A percentile compares a stretch with the other conserved stretches of the same genome.
phyloP scores from a whole-genome alignment of 2,329 filamentous ascomycete genomes.

The Ceratocystis albifundus region DNA sequence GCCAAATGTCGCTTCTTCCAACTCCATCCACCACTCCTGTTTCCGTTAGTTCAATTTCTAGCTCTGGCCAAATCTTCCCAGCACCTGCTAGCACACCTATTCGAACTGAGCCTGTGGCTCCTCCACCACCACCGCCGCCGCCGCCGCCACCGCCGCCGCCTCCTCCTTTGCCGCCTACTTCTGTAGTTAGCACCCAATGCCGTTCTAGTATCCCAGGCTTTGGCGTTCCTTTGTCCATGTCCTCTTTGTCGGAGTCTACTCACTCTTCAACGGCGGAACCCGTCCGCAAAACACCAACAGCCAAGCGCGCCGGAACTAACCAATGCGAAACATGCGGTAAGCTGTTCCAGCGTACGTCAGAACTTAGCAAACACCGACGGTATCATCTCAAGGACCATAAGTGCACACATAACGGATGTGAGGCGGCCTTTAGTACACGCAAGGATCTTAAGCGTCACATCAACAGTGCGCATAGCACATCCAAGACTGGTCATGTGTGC shows the following conservation, averaged over 20 bases:
- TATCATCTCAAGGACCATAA: constrained; percentile 26
- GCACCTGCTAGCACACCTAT: constrained; percentile 16
- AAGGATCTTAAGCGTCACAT: constrained; percentile 28
- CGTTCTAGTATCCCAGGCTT: constrained; percentile 9
- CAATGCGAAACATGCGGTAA: constrained; percentile 22
- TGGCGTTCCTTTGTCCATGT: not conserved
- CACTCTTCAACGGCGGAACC: constrained; percentile 15
- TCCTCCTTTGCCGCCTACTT: not conserved
- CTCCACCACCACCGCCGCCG: constrained; percentile 1
- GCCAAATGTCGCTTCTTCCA: constrained; percentile 15
- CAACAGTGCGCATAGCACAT: constrained; percentile 23
- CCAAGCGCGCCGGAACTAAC: constrained; percentile 16
- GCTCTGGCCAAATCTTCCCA: constrained; percentile 21
- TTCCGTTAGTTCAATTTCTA: constrained; percentile 18
- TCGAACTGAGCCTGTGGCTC: constrained; percentile 10
- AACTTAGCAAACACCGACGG: constrained; percentile 25
- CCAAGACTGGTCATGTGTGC: constrained; percentile 25
- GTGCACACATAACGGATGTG: constrained; percentile 24
- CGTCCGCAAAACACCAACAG: constrained; percentile 12
- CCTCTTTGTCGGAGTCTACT: not conserved
- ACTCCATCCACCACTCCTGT: constrained; percentile 22
- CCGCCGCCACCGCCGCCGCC: not conserved
- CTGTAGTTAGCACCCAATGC: constrained; percentile 1
- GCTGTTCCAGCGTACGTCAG: constrained; percentile 19
- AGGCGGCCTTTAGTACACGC: constrained; percentile 26